Percentiles rank a stretch among this genome's conserved stretches.
Evolutionary conservation across 2,329 filamentous ascomycete genomes (phyloP).

Genomic region (Colletotrichum spaethianum): DNA sequence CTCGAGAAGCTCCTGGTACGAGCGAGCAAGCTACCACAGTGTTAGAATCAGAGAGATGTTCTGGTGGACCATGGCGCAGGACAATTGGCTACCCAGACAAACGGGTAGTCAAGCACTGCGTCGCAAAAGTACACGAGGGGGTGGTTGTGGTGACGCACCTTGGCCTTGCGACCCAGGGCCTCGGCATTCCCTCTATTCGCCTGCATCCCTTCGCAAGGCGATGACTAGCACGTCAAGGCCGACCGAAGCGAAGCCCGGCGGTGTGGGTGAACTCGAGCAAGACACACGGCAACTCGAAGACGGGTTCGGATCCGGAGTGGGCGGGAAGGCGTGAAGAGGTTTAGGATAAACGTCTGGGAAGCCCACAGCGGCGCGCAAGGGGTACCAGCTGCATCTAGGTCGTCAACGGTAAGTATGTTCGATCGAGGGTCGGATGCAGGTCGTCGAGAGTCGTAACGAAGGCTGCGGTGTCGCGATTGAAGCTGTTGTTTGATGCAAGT

Average conservation of each 20-base stretch:
- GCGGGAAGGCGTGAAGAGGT: not conserved
- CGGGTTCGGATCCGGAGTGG: conserved; percentile 3
- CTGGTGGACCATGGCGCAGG: not conserved
- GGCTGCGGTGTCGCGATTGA: conserved; percentile 22
- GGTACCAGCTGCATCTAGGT: conserved; percentile 22
- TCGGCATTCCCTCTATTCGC: conserved; percentile 70
- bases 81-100: conserved; percentile 7
- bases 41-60: not conserved
- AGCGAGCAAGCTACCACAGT: conserved; percentile 83
- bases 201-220: conserved; percentile 61
- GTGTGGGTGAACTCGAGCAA: not conserved
- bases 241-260: conserved; percentile 35
- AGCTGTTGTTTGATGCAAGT: conserved; percentile 4
- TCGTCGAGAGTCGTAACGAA: not conserved
- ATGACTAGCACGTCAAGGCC: conserved; percentile 37
- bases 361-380: conserved; percentile 23
- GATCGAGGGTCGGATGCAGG: not conserved
- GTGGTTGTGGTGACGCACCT: conserved; percentile 56
- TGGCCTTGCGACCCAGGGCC: conserved; percentile 73
- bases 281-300: conserved; percentile 4
- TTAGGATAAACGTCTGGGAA: conserved; percentile 24
- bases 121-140: not conserved
- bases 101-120: not conserved
- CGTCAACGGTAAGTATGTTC: not conserved
- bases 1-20: conserved; percentile 96